These are phyloP conservation scores for Colletotrichum sp. DNA, from an alignment of 2,329 filamentous ascomycete species.

Conservation along the genomic window DNA sequence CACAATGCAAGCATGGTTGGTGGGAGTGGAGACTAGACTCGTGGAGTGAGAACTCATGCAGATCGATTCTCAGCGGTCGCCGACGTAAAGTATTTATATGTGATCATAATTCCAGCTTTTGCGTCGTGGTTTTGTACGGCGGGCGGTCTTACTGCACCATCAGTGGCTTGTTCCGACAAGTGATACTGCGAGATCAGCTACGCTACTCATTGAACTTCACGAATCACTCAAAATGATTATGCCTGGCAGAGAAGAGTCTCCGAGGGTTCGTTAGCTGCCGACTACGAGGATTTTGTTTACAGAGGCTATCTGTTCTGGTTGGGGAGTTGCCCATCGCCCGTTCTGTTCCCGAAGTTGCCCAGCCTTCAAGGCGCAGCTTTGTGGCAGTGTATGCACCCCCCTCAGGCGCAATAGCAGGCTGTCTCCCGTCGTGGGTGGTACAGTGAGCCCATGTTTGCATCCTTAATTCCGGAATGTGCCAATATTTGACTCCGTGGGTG, in stretches of 20 bases:
- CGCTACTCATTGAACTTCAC: no score
- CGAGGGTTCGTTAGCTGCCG: accelerated
- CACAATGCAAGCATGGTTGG: background rate
- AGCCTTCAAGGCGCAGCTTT: background rate
- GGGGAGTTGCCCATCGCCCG: background rate
- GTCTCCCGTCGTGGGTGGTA: background rate
- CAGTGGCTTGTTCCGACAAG: no score
- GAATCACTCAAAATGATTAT: background rate
- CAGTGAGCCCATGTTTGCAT: background rate
- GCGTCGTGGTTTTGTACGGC: no score
- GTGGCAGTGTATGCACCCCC: background rate
- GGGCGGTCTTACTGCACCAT: no score
- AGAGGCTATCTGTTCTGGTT: background rate
- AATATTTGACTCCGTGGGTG: background rate
- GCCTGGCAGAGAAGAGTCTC: background rate
- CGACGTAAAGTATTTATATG: no score
- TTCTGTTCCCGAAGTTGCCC: background rate
- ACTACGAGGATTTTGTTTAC: accelerated
- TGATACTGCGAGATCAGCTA: no score
- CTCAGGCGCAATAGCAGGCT: background rate
- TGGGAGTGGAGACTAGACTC: background rate
- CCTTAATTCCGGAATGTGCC: background rate
- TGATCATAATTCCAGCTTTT: no score
- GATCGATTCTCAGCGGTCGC: no score
- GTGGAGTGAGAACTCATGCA: no score